Base-by-base conservation (phyloP, 2,329 filamentous ascomycete species). In the Cladophialophora bantiana region DNA sequence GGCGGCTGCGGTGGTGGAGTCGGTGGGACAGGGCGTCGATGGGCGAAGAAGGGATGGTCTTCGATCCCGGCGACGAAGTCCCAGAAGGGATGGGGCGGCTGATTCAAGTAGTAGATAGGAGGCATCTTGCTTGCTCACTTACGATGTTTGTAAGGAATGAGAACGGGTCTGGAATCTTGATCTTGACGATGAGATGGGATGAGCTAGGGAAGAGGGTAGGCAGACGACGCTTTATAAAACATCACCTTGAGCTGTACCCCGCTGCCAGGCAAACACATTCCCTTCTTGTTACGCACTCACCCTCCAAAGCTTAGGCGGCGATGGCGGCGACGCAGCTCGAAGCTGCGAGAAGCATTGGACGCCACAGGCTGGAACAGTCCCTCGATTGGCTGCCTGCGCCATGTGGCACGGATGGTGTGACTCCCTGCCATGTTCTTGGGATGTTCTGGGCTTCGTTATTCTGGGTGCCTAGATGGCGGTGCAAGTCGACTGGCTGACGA, bases 31-130 rank as follows among this genome's bases (percentile, higher is more conserved):
- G 68, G 74, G 42, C 67, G 74, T 58, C 73, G 75, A 59, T 77
- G 75, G 60, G 74, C 74, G 68, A 82, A 83, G 75, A 81, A 80
- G 32, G 83, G 81, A 72, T 84, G 80, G 31, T 78, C 74, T 70
- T 86, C 84, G 12, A 87, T 77, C 68, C 76, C 78, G 60, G 82
- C 79, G 61, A 86, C 71, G 67, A 83, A 84, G 74, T 87, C 84
- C 85, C 85, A 86, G 74, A 87, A 85, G 59, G 84, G 82, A 72
- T 81, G 72, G 40, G 68, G 70, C 35, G 69, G 70, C 20, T 71
- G 64, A 63, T 73, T 74, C 61, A 85, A 81, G 74, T 85, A 83
- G 65, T 81, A 79, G 67, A 86, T 77, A 70, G 83, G 83, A 73
- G 84, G 81, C 84, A 86, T 86, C 65, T 74, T 81, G 71, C 48